A percentile compares a stretch with the other conserved stretches of the same genome.
These are phyloP conservation scores for Boletales sp. DNA, from an alignment of 768 basidiomycete genomes.

Conservation along the genomic window DNA sequence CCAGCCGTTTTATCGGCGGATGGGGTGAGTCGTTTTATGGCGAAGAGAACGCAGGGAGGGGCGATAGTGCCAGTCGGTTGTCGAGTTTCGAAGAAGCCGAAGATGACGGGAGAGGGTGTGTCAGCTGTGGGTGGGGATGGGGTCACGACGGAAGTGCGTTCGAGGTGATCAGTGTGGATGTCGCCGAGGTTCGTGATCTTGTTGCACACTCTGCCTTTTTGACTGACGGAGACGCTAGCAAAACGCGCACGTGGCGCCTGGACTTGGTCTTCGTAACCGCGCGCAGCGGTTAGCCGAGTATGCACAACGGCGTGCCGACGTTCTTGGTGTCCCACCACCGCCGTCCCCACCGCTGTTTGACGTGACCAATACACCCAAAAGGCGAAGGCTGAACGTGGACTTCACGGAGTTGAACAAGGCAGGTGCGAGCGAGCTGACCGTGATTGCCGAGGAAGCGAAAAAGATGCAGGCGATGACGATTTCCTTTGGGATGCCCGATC, in stretches of 20 bases:
- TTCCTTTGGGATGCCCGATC: slow-evolving; percentile 40
- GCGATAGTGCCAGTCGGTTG: slow-evolving; percentile 23
- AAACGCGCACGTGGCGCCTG: slow-evolving; percentile 48
- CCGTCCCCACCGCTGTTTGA: slow-evolving; percentile 29
- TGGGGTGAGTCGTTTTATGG: slow-evolving; percentile 36
- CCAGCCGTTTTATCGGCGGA: slow-evolving; percentile 41
- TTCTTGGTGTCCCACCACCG: slow-evolving; percentile 31
- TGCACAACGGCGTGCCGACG: slow-evolving; percentile 51
- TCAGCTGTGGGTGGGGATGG: slow-evolving; percentile 75
- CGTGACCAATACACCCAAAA: slow-evolving; percentile 35
- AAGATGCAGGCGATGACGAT: slow-evolving; percentile 45
- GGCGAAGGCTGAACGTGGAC: slow-evolving; percentile 21
- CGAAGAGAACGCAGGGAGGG: slow-evolving; percentile 27
- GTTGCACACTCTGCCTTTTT: neutral
- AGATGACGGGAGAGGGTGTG: slow-evolving; percentile 58
- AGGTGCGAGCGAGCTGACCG: slow-evolving; percentile 18
- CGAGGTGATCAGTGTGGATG: slow-evolving; percentile 63
- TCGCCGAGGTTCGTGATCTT: slow-evolving; percentile 52
- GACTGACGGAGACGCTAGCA: slow-evolving; percentile 35
- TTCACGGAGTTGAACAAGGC: slow-evolving; percentile 20
- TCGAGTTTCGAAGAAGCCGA: slow-evolving; percentile 35
- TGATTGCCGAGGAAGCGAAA: slow-evolving; percentile 36
- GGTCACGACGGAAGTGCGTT: slow-evolving; percentile 76
- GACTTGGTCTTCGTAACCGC: slow-evolving; percentile 58
- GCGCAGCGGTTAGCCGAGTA: slow-evolving; percentile 67